These are phyloP conservation scores for Hypoxylon rubiginosum DNA, from an alignment of 2,329 filamentous ascomycete species.

Conservation along the genomic window DNA sequence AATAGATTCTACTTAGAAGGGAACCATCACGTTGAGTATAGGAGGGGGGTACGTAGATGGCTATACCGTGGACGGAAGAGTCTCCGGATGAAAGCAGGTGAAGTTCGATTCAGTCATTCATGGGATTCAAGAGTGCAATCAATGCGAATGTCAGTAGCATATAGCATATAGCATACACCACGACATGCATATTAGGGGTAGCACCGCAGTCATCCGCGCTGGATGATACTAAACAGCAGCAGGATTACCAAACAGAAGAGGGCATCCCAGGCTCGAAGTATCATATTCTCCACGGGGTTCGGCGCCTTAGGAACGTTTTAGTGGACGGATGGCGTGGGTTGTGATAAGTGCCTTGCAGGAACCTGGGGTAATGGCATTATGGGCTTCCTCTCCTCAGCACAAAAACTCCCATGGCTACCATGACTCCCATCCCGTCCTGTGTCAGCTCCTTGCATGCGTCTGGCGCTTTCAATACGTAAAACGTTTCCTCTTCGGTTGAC, in stretches of 20 bases:
- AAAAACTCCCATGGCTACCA: too few species aligned
- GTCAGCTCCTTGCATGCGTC: conserved; percentile 1
- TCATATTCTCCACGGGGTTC: not conserved
- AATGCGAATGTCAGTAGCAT: not conserved
- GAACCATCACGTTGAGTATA: not conserved
- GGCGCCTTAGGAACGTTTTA: conserved; percentile 3
- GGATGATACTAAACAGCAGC: not conserved
- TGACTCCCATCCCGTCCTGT: not conserved
- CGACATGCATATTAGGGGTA: conserved; percentile 1
- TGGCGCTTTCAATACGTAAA: not conserved
- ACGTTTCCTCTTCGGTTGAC: not conserved
- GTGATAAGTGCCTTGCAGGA: conserved; percentile 39
- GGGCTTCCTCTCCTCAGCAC: not conserved
- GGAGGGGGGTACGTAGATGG: not conserved
- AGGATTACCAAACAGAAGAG: not conserved
- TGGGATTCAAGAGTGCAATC: not conserved
- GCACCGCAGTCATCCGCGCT: not conserved
- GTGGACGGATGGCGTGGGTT: conserved; percentile 22
- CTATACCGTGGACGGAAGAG: not conserved
- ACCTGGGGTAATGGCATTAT: conserved; percentile 43
- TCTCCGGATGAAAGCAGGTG: not conserved
- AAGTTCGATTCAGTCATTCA: not conserved
- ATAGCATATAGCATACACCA: not conserved
- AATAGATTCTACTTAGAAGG: not conserved
- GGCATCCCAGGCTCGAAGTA: not conserved